Evolutionary conservation across 306 rosid genomes (phyloP).

Genomic region (Castanopsis chinensis): DNA sequence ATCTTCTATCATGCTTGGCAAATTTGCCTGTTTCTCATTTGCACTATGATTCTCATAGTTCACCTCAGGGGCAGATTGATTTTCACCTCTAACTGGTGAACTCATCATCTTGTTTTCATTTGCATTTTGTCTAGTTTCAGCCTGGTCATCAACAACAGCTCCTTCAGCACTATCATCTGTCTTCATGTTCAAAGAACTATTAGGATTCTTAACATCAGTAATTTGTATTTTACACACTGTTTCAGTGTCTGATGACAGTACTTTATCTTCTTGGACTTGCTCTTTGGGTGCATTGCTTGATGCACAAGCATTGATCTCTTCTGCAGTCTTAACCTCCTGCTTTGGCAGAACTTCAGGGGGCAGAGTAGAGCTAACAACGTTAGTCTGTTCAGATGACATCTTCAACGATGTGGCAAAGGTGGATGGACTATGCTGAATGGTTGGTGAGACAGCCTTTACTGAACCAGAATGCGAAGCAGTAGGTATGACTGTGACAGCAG

Average conservation of each 20-base stretch:
- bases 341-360: slow-evolving; percentile 25
- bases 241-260: slow-evolving; percentile 12
- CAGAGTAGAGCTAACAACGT: slow-evolving; percentile 22
- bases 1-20: slow-evolving; percentile 13
- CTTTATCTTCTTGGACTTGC: slow-evolving; percentile 29
- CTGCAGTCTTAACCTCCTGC: slow-evolving; percentile 38
- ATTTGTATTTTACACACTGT: slow-evolving; percentile 17
- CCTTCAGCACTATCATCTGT: slow-evolving; percentile 10
- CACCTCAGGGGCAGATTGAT: slow-evolving; percentile 12
- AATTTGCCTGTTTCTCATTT: slow-evolving; percentile 27
- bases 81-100: slow-evolving; percentile 1
- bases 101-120: slow-evolving; percentile 11
- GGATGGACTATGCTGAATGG: slow-evolving; percentile 24
- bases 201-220: slow-evolving; percentile 16
- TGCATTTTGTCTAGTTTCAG: slow-evolving; percentile 19
- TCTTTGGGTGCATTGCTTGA: slow-evolving; percentile 18
- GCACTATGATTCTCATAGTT: slow-evolving; percentile 29
- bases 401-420: slow-evolving; percentile 8
- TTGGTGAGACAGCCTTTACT: slow-evolving; percentile 22
- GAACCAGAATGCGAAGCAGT: slow-evolving; percentile 13
- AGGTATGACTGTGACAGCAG: slow-evolving; percentile 18
- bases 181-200: slow-evolving; percentile 3
- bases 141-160: slow-evolving; percentile 9
- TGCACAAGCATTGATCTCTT: slow-evolving; percentile 19
- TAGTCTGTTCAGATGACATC: slow-evolving; percentile 30